Evolutionary conservation across 805 yeast genomes (phyloP).

Genomic region (Yarrowia osloensis): DNA sequence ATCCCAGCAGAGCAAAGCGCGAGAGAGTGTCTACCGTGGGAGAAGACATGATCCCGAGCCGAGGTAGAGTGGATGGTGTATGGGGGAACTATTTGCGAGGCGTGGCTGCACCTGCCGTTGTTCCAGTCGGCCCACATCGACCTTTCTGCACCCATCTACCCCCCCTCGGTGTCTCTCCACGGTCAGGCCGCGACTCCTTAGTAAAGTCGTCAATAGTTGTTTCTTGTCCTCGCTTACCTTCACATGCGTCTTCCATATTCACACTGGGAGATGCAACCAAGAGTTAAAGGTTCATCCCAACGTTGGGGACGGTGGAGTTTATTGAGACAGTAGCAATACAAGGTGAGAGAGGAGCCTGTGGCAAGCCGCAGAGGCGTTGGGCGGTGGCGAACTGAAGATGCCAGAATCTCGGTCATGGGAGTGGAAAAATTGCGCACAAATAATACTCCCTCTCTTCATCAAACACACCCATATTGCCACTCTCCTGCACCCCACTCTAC

Average conservation of each 20-base stretch:
- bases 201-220: background rate
- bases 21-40: background rate
- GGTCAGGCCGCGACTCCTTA: no score
- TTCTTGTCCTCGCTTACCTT: slow-evolving; percentile 11
- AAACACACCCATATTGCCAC: background rate
- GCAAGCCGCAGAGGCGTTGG: background rate
- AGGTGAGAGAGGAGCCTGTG: background rate
- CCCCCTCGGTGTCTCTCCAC: no score
- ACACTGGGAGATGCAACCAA: slow-evolving; percentile 6
- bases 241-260: slow-evolving; percentile 17
- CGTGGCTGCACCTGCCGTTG: background rate
- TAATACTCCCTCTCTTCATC: background rate
- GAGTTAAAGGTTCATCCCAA: slow-evolving; percentile 15
- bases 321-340: background rate
- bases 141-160: background rate
- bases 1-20: no score
- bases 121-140: background rate
- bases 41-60: background rate
- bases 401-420: background rate
- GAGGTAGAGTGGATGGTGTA: background rate
- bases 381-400: no score
- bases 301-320: slow-evolving; percentile 29
- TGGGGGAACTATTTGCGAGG: background rate
- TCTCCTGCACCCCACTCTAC: slow-evolving; percentile 27
- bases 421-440: background rate